Evolutionary conservation across 805 yeast species (phyloP).

Genomic region (Scheffersomyces coipomensis): DNA sequence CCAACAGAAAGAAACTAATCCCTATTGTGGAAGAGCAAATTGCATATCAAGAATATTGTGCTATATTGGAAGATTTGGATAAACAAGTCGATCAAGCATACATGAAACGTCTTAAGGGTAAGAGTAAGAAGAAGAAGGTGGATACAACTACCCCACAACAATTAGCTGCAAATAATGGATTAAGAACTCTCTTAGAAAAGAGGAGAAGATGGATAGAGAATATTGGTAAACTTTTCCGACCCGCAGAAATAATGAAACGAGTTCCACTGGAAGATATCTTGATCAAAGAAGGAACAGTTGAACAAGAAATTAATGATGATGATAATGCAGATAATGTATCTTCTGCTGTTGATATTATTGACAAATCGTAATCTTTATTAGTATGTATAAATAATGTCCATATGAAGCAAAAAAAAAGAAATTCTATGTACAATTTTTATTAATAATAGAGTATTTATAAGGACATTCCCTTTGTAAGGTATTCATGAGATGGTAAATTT

Average conservation of each 20-base stretch:
- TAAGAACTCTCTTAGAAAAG: slow-evolving; percentile 79
- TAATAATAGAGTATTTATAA: slow-evolving; percentile 7
- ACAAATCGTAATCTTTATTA: slow-evolving; percentile 6
- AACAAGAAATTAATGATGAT: slow-evolving; percentile 32
- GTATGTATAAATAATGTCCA: neutral
- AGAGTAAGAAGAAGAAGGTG: slow-evolving; percentile 62
- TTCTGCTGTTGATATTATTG: slow-evolving; percentile 20
- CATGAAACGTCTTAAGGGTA: slow-evolving; percentile 73
- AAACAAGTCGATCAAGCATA: slow-evolving; percentile 97
- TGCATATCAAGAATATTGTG: slow-evolving; percentile 92
- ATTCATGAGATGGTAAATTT: slow-evolving; percentile 65
- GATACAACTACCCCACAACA: slow-evolving; percentile 44
- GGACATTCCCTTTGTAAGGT: slow-evolving; percentile 44
- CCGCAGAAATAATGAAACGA: slow-evolving; percentile 68
- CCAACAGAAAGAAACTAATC: slow-evolving; percentile 60
- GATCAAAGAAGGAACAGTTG: slow-evolving; percentile 30
- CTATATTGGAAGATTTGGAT: slow-evolving; percentile 89
- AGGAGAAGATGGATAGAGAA: slow-evolving; percentile 84
- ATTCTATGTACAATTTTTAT: slow-evolving; percentile 2
- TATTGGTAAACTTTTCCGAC: slow-evolving; percentile 81
- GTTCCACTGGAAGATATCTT: slow-evolving; percentile 68
- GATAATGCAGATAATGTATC: slow-evolving; percentile 25
- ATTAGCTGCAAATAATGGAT: slow-evolving; percentile 73
- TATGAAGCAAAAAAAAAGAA: slow-evolving; percentile 3
- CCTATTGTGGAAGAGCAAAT: slow-evolving; percentile 83